Evolutionary conservation across 2,329 filamentous ascomycete genomes (phyloP), one percentile per base, ranked within the genome.

Genomic region (Verticillium nubilum): DNA sequence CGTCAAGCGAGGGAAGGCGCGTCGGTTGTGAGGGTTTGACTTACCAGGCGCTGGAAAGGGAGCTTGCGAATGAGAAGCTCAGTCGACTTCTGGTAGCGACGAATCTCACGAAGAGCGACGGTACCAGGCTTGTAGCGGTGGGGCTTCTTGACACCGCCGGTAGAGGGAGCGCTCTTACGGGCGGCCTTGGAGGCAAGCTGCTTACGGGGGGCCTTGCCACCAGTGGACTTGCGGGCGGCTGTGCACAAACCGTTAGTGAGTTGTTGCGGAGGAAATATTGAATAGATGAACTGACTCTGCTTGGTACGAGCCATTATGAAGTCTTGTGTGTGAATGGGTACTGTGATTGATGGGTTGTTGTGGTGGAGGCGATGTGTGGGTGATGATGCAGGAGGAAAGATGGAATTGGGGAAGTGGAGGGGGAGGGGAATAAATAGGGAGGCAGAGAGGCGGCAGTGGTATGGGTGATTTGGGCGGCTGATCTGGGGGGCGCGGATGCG

Each of bases 171-270:
- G 72, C 89, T 92, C 89, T 99, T 99, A 84, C 95, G 93, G 73
- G 95, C 94, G 69, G 94, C 95, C 91, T 97, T 97, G 85, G 93
- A 97, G 72, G 94, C 94, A 74, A 98, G 92, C 87, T 97, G 93
- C 91, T 99, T 99, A 80, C 87, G 86, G 65, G 86, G 86, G 69
- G 87, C 87, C 83, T 90, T 89, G 84, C 87, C 87, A 86, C 87
- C 87, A 71, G 87, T 90, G 77, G 87, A 89, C 85, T 97, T 88
- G 75, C 86, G 84, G 71, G 85, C 85, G 71, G 62, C 62, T 64
- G 53, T 27, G 9, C 19, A 15, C 1, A 17, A 17, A 0, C 0
- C 28, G 57, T 63, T 19, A 64, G 60, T 19, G 12, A 47, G 19
- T 33, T 25, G 13, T 17, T 3, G 4, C 17, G 7, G 23, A 6